Conservation (phyloP, 78 protist genomes). For the Dictyostelium purpureum region DNA sequence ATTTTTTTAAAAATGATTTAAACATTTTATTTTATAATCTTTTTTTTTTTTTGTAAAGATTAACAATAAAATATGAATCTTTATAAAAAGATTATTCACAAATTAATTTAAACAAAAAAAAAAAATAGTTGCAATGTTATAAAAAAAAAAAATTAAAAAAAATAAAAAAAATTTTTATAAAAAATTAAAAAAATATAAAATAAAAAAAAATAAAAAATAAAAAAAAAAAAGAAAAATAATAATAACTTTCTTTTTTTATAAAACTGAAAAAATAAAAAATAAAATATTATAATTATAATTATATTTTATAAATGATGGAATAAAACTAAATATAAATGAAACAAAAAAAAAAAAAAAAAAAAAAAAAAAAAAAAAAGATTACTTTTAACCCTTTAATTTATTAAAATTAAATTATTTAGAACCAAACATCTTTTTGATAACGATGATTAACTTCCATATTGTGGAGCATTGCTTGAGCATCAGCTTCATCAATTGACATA, state of each 20-base stretch:
- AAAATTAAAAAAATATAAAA: not conserved
- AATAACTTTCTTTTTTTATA: not conserved
- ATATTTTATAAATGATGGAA: too few species aligned
- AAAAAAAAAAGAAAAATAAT: not conserved
- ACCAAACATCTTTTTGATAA: conserved; percentile 78
- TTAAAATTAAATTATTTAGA: not conserved
- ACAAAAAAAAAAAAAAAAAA: not conserved
- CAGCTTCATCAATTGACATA: conserved; percentile 30
- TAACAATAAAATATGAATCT: too few species aligned
- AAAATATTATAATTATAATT: too few species aligned
- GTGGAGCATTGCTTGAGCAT: conserved; percentile 30
- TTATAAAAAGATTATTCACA: too few species aligned
- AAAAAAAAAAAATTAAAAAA: not conserved
- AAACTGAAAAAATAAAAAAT: not conserved
- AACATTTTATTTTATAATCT: conserved; percentile 27
- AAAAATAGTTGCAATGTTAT: not conserved
- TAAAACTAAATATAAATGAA: not conserved
- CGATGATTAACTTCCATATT: conserved; percentile 46
- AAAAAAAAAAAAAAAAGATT: not conserved
- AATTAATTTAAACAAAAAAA: not conserved
- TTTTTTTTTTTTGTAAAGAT: too few species aligned
- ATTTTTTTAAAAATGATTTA: conserved; percentile 52
- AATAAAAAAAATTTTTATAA: not conserved
- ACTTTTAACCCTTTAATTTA: too few species aligned
- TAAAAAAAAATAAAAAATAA: not conserved